These are phyloP conservation scores for Kwoniella mangroviensis DNA, from an alignment of 768 basidiomycete species.

Conservation along the genomic window DNA sequence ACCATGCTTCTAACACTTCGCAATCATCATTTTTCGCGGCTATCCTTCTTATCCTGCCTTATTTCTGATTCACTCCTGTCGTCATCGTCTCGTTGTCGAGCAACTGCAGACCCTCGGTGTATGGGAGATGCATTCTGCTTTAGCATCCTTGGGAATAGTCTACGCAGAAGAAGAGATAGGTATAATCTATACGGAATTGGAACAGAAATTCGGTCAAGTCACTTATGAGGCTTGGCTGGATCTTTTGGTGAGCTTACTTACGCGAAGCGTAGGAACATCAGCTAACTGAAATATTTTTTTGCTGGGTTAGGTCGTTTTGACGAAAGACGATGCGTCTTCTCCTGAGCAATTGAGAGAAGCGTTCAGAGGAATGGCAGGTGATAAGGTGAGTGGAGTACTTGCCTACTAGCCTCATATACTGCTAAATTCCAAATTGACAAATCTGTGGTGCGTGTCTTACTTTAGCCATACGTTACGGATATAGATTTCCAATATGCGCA, in stretches of 20 bases:
- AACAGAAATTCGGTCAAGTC: constrained; percentile 81
- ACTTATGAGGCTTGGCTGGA: constrained; percentile 94
- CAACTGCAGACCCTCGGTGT: constrained; percentile 66
- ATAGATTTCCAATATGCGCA: constrained; percentile 84
- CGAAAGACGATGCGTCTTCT: constrained; percentile 85
- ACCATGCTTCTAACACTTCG: too few relatives aligned
- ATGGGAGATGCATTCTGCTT: constrained; percentile 85
- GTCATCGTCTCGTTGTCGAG: constrained; percentile 2
- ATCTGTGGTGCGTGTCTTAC: too few relatives aligned
- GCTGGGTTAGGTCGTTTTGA: constrained; percentile 80
- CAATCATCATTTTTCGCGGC: too few relatives aligned
- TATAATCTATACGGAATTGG: constrained; percentile 77
- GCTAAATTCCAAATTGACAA: too few relatives aligned
- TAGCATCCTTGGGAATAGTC: constrained; percentile 91
- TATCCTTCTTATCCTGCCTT: too few relatives aligned
- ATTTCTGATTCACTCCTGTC: too few relatives aligned
- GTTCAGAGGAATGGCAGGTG: constrained; percentile 86
- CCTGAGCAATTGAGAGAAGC: constrained; percentile 88
- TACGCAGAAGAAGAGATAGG: constrained; percentile 91
- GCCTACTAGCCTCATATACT: too few relatives aligned
- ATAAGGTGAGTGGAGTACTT: too few relatives aligned
- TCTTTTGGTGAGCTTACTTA: constrained; percentile 68
- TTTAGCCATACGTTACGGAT: constrained; percentile 87
- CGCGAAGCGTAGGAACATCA: not conserved
- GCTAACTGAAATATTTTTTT: not conserved